Base-by-base conservation (phyloP, 148 eudicot species). In the Linanthus parryae region DNA sequence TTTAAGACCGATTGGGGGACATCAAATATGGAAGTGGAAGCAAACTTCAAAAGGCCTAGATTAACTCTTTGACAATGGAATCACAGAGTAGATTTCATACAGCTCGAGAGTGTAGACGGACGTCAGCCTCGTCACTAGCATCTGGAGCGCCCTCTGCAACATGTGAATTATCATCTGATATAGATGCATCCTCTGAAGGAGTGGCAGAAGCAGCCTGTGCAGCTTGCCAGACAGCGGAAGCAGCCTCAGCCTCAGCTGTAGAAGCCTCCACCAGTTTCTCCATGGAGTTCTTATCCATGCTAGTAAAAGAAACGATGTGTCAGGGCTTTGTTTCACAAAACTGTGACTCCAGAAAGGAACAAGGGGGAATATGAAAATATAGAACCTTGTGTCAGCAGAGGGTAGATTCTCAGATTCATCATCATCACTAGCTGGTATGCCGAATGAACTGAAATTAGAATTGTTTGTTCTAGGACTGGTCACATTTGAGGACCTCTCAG, bases 41-140 rank as follows among this genome's bases (percentile, higher is more conserved):
- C n/a, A n/a, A n/a, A n/a, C n/a, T n/a, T n/a, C n/a, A n/a, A n/a
- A n/a, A n/a, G n/a, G n/a, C n/a, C n/a, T n/a, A n/a, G n/a, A n/a
- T n/a, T n/a, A n/a, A n/a, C n/a, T n/a, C n/a, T n/a, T n/a, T n/a
- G n/a, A n/a, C n/a, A n/a, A n/a, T 33, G 15, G n/a, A 31, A 51
- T 51, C 16, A 51, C 18, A 33, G 25, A 17, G 35, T 24, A 63
- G 10, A 23, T 57, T 25, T 63, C 88, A 58, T 87, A 92, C 98
- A 56, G 98, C 98, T 84, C 98, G 84, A 48, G 94, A 73, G 44
- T 92, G 96, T 48, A 92, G 98, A 64, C 82, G 94, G 56, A 92
- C 98, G 66, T 78, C 96, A 49, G 71, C 65, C 59, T 82, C 96
- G 20, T 84, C 81, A 72, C 88, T 77, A 52, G 80, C 80, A 54